Conservation (phyloP, 768 basidiomycete species). For the Tylopilus rubrobrunneus region DNA sequence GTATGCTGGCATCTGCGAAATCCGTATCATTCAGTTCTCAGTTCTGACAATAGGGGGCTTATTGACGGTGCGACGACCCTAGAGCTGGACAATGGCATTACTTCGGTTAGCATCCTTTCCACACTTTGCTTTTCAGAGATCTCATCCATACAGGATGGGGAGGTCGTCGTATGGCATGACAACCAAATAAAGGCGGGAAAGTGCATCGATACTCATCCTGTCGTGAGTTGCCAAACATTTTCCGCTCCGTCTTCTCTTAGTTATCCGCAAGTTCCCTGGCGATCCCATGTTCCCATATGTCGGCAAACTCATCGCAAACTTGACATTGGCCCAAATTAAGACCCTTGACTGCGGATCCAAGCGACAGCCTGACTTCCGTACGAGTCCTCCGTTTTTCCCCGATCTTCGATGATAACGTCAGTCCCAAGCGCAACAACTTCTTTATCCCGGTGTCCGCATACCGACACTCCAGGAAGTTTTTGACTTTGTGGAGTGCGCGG, state of each 20-base stretch:
- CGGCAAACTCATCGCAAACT: slow-evolving; percentile 71
- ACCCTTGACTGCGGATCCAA: slow-evolving; percentile 78
- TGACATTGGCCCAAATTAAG: slow-evolving; percentile 75
- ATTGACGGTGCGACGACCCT: slow-evolving; percentile 74
- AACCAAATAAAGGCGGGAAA: slow-evolving; percentile 58
- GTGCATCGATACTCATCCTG: slow-evolving; percentile 66
- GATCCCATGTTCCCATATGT: slow-evolving; percentile 72
- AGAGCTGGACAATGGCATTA: slow-evolving; percentile 77
- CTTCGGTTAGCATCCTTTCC: slow-evolving; percentile 42
- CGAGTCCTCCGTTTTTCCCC: slow-evolving; percentile 18
- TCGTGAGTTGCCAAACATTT: slow-evolving; percentile 35
- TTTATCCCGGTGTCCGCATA: slow-evolving; percentile 66
- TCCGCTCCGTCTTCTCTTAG: not conserved
- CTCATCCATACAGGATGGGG: slow-evolving; percentile 53
- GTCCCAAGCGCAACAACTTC: slow-evolving; percentile 52
- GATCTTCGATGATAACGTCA: not conserved
- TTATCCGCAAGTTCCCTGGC: slow-evolving; percentile 38
- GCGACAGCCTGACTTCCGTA: slow-evolving; percentile 57
- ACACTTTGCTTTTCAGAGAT: not conserved
- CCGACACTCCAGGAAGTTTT: slow-evolving; percentile 74
- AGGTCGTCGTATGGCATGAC: slow-evolving; percentile 80
- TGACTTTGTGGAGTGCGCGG: slow-evolving; percentile 70
- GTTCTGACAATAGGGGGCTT: slow-evolving; percentile 50
- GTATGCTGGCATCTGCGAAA: slow-evolving; percentile 34
- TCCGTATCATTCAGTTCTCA: slow-evolving; percentile 1